Base-by-base conservation (phyloP, 768 basidiomycete species). In the Amanita muscaria region DNA sequence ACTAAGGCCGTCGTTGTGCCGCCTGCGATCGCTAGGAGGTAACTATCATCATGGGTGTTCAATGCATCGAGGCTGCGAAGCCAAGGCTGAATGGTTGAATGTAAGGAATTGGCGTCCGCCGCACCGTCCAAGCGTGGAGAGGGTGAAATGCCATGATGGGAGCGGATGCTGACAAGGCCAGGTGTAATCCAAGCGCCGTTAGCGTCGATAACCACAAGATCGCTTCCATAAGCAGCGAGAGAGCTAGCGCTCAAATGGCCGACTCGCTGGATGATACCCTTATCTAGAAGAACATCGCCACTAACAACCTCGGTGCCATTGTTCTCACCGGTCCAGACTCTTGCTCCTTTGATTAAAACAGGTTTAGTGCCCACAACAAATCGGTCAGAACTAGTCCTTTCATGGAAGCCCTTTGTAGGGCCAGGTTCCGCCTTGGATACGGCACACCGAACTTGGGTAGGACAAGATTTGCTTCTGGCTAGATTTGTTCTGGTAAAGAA, bases 31-130 rank as follows among this genome's bases (percentile, higher is more conserved):
- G 81, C 73, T 6, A 84, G 64, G 15, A 59, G 64, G 60, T 81
- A 88, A 0, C 85, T 71, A 14, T 77, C 73, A 57, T 91, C 88
- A 52, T 84, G 85, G 0, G 86, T 88, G 56, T 91, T 88, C 40
- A 91, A 66, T 0, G 74, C 87, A 53, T 93, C 88, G 10, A 90
- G 59, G 22, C 77, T 79, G 27, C 86, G 72, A 6, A 91, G 67
- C 80, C 80, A 84, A 12, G 76, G 77, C 36, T 65, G 64, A 2
- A 66, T 56, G 10, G 60, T 68, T 14, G 63, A 69, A 42, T 76
- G 69, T 25, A 57, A 14, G 9, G 80, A 83, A 56, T 82, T 79
- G 21, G 55, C 70, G 53, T 87, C 86, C 11, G 42, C 46, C 2
- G 72, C 62, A 14, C 79, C 82, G n/a, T 54, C 44, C 2, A 86